phyloP scores from a whole-genome alignment of 208 protist genomes.

The Naegleria lovaniensis region DNA sequence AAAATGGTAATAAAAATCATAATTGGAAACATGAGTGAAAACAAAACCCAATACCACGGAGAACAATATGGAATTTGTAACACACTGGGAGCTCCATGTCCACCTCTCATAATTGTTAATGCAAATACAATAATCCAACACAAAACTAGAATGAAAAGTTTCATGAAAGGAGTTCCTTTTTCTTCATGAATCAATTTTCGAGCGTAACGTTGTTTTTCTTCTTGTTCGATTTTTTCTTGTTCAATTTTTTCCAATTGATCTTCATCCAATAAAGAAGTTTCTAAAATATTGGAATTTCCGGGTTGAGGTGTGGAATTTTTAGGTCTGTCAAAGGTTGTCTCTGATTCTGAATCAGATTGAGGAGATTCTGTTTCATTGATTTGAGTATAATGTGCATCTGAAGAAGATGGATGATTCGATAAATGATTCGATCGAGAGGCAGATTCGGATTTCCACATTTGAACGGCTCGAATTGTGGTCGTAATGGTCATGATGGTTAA shows the following conservation, averaged over 20 bases:
- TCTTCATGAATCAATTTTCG: background rate
- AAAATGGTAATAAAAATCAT: background rate
- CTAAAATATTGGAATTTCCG: background rate
- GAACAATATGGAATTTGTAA: background rate
- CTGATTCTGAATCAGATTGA: background rate
- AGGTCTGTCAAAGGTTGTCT: background rate
- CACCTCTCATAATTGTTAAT: background rate
- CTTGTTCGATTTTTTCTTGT: background rate
- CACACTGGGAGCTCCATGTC: background rate
- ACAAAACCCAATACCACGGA: background rate
- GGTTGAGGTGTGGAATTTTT: background rate
- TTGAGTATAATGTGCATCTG: background rate
- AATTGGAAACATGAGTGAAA: background rate
- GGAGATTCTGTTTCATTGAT: background rate
- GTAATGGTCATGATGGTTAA: background rate
- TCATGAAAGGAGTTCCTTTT: background rate
- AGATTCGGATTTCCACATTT: background rate
- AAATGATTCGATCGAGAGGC: background rate
- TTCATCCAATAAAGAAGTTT: background rate
- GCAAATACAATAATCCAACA: constrained; percentile 8
- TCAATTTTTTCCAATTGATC: background rate
- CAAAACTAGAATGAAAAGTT: background rate
- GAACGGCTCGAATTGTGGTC: background rate
- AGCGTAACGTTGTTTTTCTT: background rate
- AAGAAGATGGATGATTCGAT: background rate